phyloP scores from a whole-genome alignment of 176 grass and related monocot species.

The Microstegium vimineum region DNA sequence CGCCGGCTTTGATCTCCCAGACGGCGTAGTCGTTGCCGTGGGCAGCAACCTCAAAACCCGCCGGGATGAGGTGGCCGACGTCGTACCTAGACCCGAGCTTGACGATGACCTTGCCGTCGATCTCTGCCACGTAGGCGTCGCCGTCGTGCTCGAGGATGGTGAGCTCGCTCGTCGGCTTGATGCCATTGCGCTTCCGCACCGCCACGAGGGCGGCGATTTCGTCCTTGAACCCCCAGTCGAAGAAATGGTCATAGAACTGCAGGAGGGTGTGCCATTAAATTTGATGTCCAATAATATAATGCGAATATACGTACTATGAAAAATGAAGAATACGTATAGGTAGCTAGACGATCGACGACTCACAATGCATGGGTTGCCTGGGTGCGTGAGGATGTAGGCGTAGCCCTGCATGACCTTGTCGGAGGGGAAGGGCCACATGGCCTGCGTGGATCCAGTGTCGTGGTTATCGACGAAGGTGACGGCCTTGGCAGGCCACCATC shows the following conservation, averaged over 20 bases:
- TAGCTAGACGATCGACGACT: constrained; percentile 16
- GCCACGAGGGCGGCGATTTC: background rate
- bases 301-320: background rate
- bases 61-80: background rate
- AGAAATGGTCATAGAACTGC: constrained; percentile 7
- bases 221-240: background rate
- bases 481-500: constrained; percentile 58
- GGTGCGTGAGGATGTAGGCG: constrained; percentile 79
- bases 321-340: no score
- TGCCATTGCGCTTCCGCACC: background rate
- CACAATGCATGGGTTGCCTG: constrained; percentile 67
- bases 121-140: background rate
- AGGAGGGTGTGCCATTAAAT: no score
- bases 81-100: background rate
- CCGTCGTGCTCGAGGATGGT: background rate
- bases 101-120: background rate
- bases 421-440: constrained; percentile 58
- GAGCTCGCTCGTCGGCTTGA: background rate
- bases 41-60: background rate
- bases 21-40: background rate
- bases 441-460: constrained; percentile 78
- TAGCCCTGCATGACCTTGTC: constrained; percentile 83
- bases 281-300: background rate
- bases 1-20: background rate
- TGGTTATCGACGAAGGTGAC: constrained; percentile 91